Conservation (phyloP, 2,329 filamentous ascomycete species). For the Neonectria hederae region DNA sequence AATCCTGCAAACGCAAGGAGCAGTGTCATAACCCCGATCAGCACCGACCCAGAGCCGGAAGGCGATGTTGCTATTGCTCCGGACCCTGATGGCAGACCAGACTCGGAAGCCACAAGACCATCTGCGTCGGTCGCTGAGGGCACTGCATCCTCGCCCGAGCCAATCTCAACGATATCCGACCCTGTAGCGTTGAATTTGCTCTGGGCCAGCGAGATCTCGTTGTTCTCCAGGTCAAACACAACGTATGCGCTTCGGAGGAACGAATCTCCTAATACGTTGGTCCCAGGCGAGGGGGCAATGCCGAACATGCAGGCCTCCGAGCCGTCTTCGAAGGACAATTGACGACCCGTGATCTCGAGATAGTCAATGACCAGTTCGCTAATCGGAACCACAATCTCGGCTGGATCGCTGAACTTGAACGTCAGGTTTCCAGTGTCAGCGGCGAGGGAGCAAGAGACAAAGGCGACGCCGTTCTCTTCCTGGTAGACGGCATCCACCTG, state of each 20-base stretch:
- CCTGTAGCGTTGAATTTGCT: constrained; percentile 66
- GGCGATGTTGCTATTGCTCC: constrained; percentile 22
- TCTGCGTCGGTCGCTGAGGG: constrained; percentile 63
- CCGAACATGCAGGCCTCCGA: constrained; percentile 72
- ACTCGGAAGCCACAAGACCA: constrained; percentile 60
- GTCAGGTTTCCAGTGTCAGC: constrained; percentile 53
- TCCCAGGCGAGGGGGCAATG: constrained; percentile 64
- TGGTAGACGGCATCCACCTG: constrained; percentile 69
- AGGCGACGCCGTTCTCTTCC: constrained; percentile 61
- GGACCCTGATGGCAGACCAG: constrained; percentile 46
- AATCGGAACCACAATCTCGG: constrained; percentile 63
- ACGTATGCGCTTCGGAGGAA: constrained; percentile 80
- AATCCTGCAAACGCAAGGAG: constrained; percentile 30
- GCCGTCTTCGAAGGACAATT: constrained; percentile 63
- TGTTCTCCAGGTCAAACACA: constrained; percentile 77
- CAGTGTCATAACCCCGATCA: constrained; percentile 21
- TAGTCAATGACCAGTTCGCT: constrained; percentile 68
- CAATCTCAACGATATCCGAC: constrained; percentile 65
- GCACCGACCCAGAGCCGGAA: neutral
- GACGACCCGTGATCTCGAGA: constrained; percentile 55
- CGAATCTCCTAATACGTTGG: constrained; percentile 76
- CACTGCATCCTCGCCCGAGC: constrained; percentile 56
- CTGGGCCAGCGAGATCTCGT: constrained; percentile 76
- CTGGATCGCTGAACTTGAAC: constrained; percentile 63
- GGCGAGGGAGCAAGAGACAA: constrained; percentile 68